Evolutionary conservation across 306 rosid species (phyloP), one percentile per base, ranked within the genome.

Genomic region (Psophocarpus tetragonolobus): DNA sequence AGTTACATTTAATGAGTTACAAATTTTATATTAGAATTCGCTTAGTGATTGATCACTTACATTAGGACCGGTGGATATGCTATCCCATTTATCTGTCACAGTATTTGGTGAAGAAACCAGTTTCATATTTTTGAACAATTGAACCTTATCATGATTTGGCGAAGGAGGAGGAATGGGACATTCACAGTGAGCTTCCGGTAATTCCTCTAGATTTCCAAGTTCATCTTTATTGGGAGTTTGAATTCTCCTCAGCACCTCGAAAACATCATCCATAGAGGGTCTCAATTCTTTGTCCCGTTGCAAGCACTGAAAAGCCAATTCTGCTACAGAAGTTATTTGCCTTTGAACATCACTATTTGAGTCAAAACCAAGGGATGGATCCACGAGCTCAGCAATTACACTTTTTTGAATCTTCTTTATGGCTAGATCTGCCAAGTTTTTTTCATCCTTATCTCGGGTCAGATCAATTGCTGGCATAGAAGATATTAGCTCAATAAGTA

Each of bases 401-500:
- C 41, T 36, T 36, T 36, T 1, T 2, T 36, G 41, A 36, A 36
- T 36, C 41, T 36, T 36, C 1, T 8, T 36, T 8, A 36, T 8
- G 41, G 41, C 41, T 8, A 36, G 41, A 36, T 36, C 8, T 6
- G 41, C 6, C 41, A 36, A 36, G 41, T 36, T 42, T 8, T 89
- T 87, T 75, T 92, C 97, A 75, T 89, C 87, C 39, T 47, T 68
- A 15, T 73, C 81, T 69, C 93, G 74, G 2, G 12, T 58, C 53
- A 93, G 82, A 72, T 92, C 93, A 80, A 92, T 87, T 0, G 93
- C 97, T 0, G 89, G 90, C 88, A 82, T 57, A 6, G 93, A 90
- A 23, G 97, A 90, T 48, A 88, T 72, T 11, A 90, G 85, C 87
- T 92, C 96, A 5, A 82, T 72, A 10, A 90, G 86, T 42, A 86